phyloP scores from a whole-genome alignment of 2,329 filamentous ascomycete genomes.

The Ophiostoma sp. region DNA sequence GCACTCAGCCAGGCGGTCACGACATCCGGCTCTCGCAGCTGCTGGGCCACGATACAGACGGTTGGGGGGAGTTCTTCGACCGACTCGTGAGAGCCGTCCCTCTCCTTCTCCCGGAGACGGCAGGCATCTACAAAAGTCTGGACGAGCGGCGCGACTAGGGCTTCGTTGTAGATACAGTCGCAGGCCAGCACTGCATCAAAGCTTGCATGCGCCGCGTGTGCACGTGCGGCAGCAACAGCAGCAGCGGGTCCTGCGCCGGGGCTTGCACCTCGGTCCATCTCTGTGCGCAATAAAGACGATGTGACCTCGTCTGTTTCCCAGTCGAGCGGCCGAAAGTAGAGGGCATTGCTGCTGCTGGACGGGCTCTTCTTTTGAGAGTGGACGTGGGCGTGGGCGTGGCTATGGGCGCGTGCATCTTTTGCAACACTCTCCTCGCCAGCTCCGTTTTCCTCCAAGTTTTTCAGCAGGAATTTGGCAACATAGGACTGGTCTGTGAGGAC shows the following conservation, averaged over 20 bases:
- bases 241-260: neutral
- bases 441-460: constrained; percentile 65
- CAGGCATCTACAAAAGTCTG: constrained; percentile 73
- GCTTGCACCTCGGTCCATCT: neutral
- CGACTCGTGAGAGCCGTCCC: constrained; percentile 18
- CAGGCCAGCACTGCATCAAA: constrained; percentile 77
- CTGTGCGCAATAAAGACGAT: constrained; percentile 29
- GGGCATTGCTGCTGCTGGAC: neutral
- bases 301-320: constrained; percentile 28
- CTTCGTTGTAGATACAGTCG: constrained; percentile 94
- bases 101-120: constrained; percentile 45
- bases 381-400: neutral
- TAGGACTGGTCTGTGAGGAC: constrained; percentile 86
- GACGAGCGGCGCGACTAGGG: constrained; percentile 75
- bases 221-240: neutral
- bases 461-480: constrained; percentile 67
- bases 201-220: constrained; percentile 32
- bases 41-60: constrained; percentile 79
- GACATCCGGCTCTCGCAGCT: constrained; percentile 77
- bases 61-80: constrained; percentile 43
- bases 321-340: constrained; percentile 2
- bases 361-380: neutral
- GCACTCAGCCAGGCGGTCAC: constrained; percentile 74
- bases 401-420: neutral
- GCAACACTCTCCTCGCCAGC: constrained; percentile 17